Conservation (phyloP, 1,284 basidiomycete genomes). For the Sutorius eximius region DNA sequence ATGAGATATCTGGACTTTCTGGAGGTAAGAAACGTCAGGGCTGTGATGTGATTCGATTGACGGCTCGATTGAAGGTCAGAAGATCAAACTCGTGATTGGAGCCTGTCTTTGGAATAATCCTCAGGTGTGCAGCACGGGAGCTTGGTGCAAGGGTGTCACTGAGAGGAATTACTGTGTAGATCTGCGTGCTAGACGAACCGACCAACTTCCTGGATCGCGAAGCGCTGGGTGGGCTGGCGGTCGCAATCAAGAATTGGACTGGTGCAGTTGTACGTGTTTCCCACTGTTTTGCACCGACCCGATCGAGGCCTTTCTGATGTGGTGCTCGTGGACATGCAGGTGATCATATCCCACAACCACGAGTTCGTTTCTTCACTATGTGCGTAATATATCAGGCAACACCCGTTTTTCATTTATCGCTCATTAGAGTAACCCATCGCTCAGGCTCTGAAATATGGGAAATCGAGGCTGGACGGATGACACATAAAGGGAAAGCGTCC, state of each 20-base stretch:
- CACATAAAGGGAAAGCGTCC: conserved; percentile 84
- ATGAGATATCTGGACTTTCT: conserved; percentile 89
- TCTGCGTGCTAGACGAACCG: conserved; percentile 85
- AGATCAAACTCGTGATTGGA: conserved; percentile 96
- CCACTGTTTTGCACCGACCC: conserved; percentile 17
- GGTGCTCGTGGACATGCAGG: conserved; percentile 42
- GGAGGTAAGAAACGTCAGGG: conserved; percentile 54
- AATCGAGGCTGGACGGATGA: conserved; percentile 77
- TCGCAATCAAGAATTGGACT: conserved; percentile 95
- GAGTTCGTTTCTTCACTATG: conserved; percentile 90
- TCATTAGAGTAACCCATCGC: conserved; percentile 36
- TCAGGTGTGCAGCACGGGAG: conserved; percentile 51
- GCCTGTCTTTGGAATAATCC: conserved; percentile 96
- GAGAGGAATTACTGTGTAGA: conserved; percentile 42
- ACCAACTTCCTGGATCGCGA: conserved; percentile 96
- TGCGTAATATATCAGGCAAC: conserved; percentile 40
- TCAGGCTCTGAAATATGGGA: conserved; percentile 82
- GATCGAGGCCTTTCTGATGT: conserved; percentile 23
- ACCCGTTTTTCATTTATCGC: conserved; percentile 11
- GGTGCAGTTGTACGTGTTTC: conserved; percentile 76
- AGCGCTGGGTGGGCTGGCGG: conserved; percentile 89
- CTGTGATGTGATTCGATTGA: conserved; percentile 16
- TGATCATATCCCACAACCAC: conserved; percentile 95
- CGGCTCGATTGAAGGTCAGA: conserved; percentile 65
- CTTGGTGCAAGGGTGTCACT: not conserved